phyloP scores from a whole-genome alignment of 495 filamentous ascomycete genomes.

The Talaromyces nanjingensis region DNA sequence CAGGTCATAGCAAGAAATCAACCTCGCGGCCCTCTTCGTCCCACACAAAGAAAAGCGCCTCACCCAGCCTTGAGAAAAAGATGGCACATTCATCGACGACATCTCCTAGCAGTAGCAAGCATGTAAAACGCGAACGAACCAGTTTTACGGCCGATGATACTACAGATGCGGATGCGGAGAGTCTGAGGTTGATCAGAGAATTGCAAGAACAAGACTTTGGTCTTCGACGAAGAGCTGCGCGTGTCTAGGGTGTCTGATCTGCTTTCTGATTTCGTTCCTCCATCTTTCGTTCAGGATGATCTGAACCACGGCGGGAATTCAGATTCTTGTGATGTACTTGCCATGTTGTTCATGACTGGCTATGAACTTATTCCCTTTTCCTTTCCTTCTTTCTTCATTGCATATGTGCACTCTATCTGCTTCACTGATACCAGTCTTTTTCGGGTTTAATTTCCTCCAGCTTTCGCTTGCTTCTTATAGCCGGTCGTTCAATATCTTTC shows the following conservation, averaged over 20 bases:
- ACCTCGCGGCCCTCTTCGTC: constrained; percentile 38
- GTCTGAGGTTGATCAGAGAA: constrained; percentile 48
- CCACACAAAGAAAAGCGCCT: constrained; percentile 37
- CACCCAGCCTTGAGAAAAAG: constrained; percentile 29
- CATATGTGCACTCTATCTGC: background rate
- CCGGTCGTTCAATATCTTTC: background rate
- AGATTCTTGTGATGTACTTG: background rate
- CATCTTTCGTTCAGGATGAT: background rate
- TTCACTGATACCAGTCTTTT: background rate
- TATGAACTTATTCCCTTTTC: background rate
- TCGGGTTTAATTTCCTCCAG: background rate
- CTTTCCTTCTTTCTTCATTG: background rate
- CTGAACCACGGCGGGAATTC: background rate
- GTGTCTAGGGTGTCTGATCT: constrained; percentile 13
- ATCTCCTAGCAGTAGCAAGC: constrained; percentile 19
- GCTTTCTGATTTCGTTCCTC: background rate
- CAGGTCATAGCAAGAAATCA: constrained; percentile 28
- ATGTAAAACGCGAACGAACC: constrained; percentile 19
- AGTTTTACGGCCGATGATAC: constrained; percentile 15
- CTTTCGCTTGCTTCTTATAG: background rate
- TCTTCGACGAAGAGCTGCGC: constrained; percentile 39
- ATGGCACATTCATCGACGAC: constrained; percentile 19
- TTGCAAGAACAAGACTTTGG: constrained; percentile 54
- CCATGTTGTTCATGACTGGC: background rate
- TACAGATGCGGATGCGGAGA: constrained; percentile 43